phyloP scores from a whole-genome alignment of 2,329 filamentous ascomycete genomes.

The Fusarium sp. region DNA sequence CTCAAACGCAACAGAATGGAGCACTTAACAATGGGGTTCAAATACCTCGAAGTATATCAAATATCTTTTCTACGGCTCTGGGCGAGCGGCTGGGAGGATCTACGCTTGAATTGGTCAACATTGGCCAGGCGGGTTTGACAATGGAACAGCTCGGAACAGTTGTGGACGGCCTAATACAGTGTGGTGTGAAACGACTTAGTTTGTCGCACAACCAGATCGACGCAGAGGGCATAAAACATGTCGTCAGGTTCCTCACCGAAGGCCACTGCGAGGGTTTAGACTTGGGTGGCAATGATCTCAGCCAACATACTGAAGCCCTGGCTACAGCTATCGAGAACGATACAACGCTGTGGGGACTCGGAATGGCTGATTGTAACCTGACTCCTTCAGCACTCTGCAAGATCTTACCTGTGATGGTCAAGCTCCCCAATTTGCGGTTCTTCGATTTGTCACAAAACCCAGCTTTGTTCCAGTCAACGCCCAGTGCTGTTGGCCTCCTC shows the following conservation, averaged over 20 bases:
- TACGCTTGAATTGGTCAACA: conserved; percentile 83
- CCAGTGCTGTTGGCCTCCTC: conserved; percentile 80
- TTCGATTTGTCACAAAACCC: conserved; percentile 93
- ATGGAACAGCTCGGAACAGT: conserved; percentile 79
- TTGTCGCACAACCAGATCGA: conserved; percentile 86
- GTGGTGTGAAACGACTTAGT: conserved; percentile 82
- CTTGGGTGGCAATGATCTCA: conserved; percentile 84
- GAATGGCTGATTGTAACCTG: conserved; percentile 87
- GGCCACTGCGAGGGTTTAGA: conserved; percentile 90
- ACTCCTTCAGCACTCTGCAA: conserved; percentile 78
- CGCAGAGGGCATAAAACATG: conserved; percentile 78
- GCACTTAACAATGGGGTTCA: conserved; percentile 52
- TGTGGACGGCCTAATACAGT: conserved; percentile 84
- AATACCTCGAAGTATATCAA: conserved; percentile 57
- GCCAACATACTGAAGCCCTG: conserved; percentile 67
- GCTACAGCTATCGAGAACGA: conserved; percentile 65
- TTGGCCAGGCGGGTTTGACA: conserved; percentile 82
- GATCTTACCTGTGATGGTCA: conserved; percentile 79
- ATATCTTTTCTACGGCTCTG: conserved; percentile 81
- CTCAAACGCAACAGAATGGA: conserved; percentile 49
- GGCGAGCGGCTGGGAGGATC: conserved; percentile 81
- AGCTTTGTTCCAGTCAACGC: conserved; percentile 78
- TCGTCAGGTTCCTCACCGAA: conserved; percentile 80
- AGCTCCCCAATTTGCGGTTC: conserved; percentile 82
- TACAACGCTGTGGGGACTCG: conserved; percentile 81